Evolutionary conservation across 768 basidiomycete species (phyloP), one percentile per base, ranked within the genome.

Genomic region (Neoboletus subvelutipes): DNA sequence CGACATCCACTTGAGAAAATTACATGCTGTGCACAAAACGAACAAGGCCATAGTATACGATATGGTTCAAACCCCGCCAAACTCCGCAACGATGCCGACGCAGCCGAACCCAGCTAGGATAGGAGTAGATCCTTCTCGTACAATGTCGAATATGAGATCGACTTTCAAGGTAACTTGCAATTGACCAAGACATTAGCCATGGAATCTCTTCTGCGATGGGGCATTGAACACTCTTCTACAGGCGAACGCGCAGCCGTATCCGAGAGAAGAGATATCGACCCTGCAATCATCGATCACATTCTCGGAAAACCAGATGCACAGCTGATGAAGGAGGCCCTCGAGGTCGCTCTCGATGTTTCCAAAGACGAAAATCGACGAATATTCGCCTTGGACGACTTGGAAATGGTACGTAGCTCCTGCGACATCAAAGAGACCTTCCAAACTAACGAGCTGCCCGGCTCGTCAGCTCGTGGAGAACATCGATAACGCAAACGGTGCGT

Each of bases 221-320:
- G 86, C 17, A 84, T 94, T 52, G 84, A 91, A 69, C 81, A 94
- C 65, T 87, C 88, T 6, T 63, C 74, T 1, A 66, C 77, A 11
- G 69, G 58, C 3, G 64, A 68, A 29, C 61, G 73, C 11, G 61
- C 73, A 41, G 33, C 65, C 57, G 37, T 71, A 77, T 7, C 77
- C 75, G 24, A 71, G 12, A 71, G 74, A 20, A 76, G 79, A 54
- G 77, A 87, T 51, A 73, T 96, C 20, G 88, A 94, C 74, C 87
- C 94, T 1, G 90, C 73, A n/a, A 78, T 95, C 60, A 88, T 95
- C 60, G 91, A 94, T 64, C 71, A 82, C 71, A 91, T 96, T 64
- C 79, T 96, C 31, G 94, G 94, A 12, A 90, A 86, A 64, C 82
- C 89, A 0, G 94, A 95, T 66, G 80, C 91, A 1, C 84, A 82